Evolutionary conservation across 352 stramenopile species (phyloP), one percentile per base, ranked within the genome.

Genomic region (Peronospora belbahrii): DNA sequence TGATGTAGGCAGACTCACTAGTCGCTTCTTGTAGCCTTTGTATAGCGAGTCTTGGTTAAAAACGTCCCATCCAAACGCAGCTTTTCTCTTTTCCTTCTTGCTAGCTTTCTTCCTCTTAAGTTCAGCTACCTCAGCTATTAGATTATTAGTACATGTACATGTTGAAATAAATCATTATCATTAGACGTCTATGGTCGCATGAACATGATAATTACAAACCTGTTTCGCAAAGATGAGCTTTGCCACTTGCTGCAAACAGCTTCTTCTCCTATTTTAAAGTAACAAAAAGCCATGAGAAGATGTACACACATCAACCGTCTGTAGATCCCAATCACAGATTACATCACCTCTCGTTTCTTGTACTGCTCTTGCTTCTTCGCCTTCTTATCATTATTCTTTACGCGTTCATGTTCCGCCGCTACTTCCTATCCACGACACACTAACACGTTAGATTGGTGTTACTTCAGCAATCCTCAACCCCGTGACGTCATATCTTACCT

Each of bases 1-100:
- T 20, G 62, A 46, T 2, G 70, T 83, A 2, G 79, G 75, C 13
- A 90, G 48, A 31, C 57, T 74, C 24, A 65, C 61, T 42, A 91
- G 42, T 6, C 79, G 76, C 51, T 91, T 91, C 59, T 91, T 91
- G 67, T 91, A 91, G 15, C 63, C 76, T 47, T 87, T 88, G 52
- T 84, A 91, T 13, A 91, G 55, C 20, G 79, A 85, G 38, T 91
- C 76, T 63, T 86, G 76, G 42, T 91, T 91, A 46, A 91, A 91
- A 4, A 85, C 79, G 42, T 91, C 79, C 79, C 79, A 91, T 18
- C 79, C 79, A 37, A 91, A 91, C 1, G 79, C 79, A 8, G 79
- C 76, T 52, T 86, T 83, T 39, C 74, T 62, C 57, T 91, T 91
- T 32, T 79, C 67, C 50, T 91, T 91, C 55, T 87, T 83, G 8